phyloP scores from a whole-genome alignment of 805 yeast species.

The Pichia pseudocactophila region DNA sequence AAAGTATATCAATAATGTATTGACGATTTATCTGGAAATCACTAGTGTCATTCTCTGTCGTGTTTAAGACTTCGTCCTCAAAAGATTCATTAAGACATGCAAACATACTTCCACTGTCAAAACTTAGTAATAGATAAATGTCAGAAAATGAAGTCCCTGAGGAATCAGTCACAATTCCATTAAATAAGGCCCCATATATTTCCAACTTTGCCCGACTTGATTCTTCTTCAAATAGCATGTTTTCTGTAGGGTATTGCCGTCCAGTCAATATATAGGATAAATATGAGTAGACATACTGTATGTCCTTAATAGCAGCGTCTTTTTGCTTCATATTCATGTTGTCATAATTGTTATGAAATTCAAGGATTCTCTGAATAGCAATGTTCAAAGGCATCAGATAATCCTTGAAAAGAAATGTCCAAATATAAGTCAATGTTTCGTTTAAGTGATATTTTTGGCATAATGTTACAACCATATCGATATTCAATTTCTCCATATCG shows the following conservation, averaged over 20 bases:
- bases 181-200: slow-evolving; percentile 51
- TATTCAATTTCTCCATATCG: slow-evolving; percentile 61
- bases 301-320: slow-evolving; percentile 11
- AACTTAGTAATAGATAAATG: slow-evolving; percentile 45
- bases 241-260: slow-evolving; percentile 70
- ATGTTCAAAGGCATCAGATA: slow-evolving; percentile 63
- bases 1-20: slow-evolving; percentile 61
- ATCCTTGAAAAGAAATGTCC: slow-evolving; percentile 64
- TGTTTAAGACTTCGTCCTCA: slow-evolving; percentile 61
- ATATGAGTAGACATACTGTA: slow-evolving; percentile 44
- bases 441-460: slow-evolving; percentile 48
- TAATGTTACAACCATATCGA: slow-evolving; percentile 62
- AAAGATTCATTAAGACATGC: slow-evolving; percentile 70
- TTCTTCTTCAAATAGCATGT: slow-evolving; percentile 26
- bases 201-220: slow-evolving; percentile 35
- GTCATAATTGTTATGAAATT: slow-evolving; percentile 9
- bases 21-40: slow-evolving; percentile 56
- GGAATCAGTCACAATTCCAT: slow-evolving; percentile 43
- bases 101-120: slow-evolving; percentile 51
- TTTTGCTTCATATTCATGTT: slow-evolving; percentile 9
- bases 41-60: slow-evolving; percentile 31
- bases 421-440: slow-evolving; percentile 61
- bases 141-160: slow-evolving; percentile 67
- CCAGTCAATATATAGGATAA: slow-evolving; percentile 66
- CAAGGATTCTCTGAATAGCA: slow-evolving; percentile 33